Evolutionary conservation across 352 stramenopile species (phyloP), one percentile per base, ranked within the genome.

Genomic region (Blastocystis sp.): DNA sequence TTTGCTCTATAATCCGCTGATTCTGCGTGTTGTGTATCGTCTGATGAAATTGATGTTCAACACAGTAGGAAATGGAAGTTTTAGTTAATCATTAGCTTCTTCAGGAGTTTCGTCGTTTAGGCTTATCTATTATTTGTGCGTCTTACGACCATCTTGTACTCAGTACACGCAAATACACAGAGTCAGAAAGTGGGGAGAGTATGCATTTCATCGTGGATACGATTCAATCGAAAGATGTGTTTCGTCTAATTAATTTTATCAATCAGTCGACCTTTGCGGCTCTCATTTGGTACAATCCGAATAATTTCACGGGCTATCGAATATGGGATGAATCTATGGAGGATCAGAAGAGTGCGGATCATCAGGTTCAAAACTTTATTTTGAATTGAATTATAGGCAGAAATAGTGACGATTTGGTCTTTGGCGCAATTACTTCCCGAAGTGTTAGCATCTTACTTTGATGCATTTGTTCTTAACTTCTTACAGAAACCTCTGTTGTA

Each of bases 121-220:
- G 97, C 13, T 95, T 95, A 4, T 93, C 94, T 33, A 95, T 99
- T 66, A 93, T 99, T 37, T 97, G 96, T 90, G 95, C 93, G 22
- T 93, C 92, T 33, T 96, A 96, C 70, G 90, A 95, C 60, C 92
- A 93, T 69, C 92, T 97, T 15, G 93, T 95, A 15, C 91, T 97
- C 60, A 92, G 91, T 27, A 97, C 94, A 1, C 93, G 94, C 81
- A 96, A 96, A 87, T 44, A 37, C 37, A 64, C 77, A 53, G 27
- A 58, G 0, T 7, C 11, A 11, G 68, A 82, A 22, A 69, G 54
- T 37, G 24, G 48, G 0, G 19, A 77, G n/a, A 44, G 44, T 35
- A 59, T 89, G 0, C 35, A 30, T 4, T 77, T 90, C 48, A 69
- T 91, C 15, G 15, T 90, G 1, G 64, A 90, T 19, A 90, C 80